Conservation (phyloP, 306 rosid species). For the Rosa persica region DNA sequence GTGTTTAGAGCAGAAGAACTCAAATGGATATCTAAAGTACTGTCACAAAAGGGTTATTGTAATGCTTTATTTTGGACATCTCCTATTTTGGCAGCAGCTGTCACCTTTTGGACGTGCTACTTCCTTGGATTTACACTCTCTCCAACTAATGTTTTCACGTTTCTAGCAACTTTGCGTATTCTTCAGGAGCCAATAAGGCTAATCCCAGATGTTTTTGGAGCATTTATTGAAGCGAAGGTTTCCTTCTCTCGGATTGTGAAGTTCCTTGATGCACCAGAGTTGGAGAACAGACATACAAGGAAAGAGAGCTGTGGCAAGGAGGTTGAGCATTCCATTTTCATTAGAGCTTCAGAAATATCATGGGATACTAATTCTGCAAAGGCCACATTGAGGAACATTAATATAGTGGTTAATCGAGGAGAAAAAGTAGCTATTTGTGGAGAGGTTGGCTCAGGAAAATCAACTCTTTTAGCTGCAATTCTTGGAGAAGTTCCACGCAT, state of each 20-base stretch:
- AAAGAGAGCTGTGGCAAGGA: background rate
- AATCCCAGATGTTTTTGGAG: slow-evolving; percentile 26
- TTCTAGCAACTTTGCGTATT: slow-evolving; percentile 28
- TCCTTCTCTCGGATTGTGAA: slow-evolving; percentile 25
- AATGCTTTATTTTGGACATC: slow-evolving; percentile 22
- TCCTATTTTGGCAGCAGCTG: slow-evolving; percentile 24
- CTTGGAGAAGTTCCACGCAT: slow-evolving; percentile 30
- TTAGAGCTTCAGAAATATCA: slow-evolving; percentile 24
- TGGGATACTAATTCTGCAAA: slow-evolving; percentile 23
- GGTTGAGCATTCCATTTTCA: slow-evolving; percentile 14
- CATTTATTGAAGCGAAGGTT: slow-evolving; percentile 35
- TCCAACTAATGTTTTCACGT: slow-evolving; percentile 25
- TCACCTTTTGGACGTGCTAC: slow-evolving; percentile 33
- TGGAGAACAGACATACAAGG: slow-evolving; percentile 20
- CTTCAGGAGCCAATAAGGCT: slow-evolving; percentile 32
- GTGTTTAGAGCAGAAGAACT: slow-evolving; percentile 25
- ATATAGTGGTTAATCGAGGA: slow-evolving; percentile 18
- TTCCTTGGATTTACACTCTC: slow-evolving; percentile 16
- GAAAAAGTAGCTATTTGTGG: slow-evolving; percentile 37
- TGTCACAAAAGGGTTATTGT: slow-evolving; percentile 18
- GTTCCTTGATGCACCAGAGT: slow-evolving; percentile 31
- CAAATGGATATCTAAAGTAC: slow-evolving; percentile 3
- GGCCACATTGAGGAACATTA: slow-evolving; percentile 18
- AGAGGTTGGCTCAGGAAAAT: slow-evolving; percentile 38
- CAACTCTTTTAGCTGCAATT: slow-evolving; percentile 33